Evolutionary conservation across 805 yeast species (phyloP), one percentile per base, ranked within the genome.

Genomic region (Saturnispora dispora): DNA sequence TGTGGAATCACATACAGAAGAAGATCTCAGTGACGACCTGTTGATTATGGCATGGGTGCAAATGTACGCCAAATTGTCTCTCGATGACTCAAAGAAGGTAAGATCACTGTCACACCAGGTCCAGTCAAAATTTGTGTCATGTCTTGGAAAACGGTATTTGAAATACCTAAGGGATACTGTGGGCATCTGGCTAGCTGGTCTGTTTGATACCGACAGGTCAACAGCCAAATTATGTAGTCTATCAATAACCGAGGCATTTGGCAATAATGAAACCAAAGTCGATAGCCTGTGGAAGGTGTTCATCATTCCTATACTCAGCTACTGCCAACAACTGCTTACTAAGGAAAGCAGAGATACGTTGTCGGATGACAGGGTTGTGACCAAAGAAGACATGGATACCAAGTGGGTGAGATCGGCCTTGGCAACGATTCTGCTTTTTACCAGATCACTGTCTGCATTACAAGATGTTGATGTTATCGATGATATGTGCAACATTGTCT

Each of bases 21-120:
- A 64, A 2, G 33, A 30, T 13, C 47, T 71, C 15, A 61, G 71
- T n/a, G 82, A 83, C 55, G 85, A 82, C 49, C 58, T 78, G 25
- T 74, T 76, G 18, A 64, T 76, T n/a, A 74, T 72, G 48, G 76
- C 81, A 36, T 87, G 88, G 95, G 73, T 87, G 45, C 96, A 88
- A 64, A 57, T 88, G 20, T 91, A 87, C 60, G 84, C 96, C 0
- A 87, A 88, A 60, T 68, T 90, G 28, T 75, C 93, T 2, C 72
- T 84, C 5, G 93, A 86, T 54, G 79, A 78, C 50, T 81, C 90
- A 2, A 79, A 83, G 56, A 67, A 69, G 13, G 85, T 88, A 1
- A 73, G 97, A 52, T 52, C 68, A 8, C 61, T 73, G 18, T 64
- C 88, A 3, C 96, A 88, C 61, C 79, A 76, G 53, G 71, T 82